A percentile compares a stretch with the other conserved stretches of the same genome.
phyloP scores from a whole-genome alignment of 2,329 filamentous ascomycete species.

The Cladosporium oxysporum region DNA sequence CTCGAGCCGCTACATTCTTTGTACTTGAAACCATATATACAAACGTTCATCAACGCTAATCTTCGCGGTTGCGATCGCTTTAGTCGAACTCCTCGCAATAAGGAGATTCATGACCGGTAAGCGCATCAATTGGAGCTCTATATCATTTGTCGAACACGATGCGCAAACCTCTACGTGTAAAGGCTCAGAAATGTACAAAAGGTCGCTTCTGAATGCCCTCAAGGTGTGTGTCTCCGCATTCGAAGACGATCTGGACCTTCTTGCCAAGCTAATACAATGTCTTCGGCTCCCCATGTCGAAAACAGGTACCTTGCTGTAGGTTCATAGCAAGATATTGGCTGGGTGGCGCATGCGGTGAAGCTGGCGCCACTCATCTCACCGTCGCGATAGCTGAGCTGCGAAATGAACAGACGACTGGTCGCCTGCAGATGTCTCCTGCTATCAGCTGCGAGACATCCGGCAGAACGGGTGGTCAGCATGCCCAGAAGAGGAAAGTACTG shows the following conservation, averaged over 20 bases:
- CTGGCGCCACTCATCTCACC: conserved; percentile 7
- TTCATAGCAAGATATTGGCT: neutral
- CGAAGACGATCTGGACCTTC: neutral
- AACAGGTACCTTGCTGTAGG: neutral
- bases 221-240: neutral
- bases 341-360: neutral
- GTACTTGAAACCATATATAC: neutral
- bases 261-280: neutral
- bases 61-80: too few relatives aligned
- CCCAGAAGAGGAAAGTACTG: neutral
- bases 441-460: conserved; percentile 3
- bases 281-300: neutral
- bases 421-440: neutral
- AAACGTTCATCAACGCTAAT: neutral
- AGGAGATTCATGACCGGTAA: neutral
- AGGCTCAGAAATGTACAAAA: neutral
- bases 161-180: neutral
- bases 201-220: neutral
- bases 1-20: neutral
- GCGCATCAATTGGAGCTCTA: neutral
- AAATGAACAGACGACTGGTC: neutral
- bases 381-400: neutral
- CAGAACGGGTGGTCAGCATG: neutral
- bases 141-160: neutral
- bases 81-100: too few relatives aligned